These are phyloP conservation scores for Trypanosoma grayi DNA, from an alignment of 208 protist genomes.

Conservation along the genomic window DNA sequence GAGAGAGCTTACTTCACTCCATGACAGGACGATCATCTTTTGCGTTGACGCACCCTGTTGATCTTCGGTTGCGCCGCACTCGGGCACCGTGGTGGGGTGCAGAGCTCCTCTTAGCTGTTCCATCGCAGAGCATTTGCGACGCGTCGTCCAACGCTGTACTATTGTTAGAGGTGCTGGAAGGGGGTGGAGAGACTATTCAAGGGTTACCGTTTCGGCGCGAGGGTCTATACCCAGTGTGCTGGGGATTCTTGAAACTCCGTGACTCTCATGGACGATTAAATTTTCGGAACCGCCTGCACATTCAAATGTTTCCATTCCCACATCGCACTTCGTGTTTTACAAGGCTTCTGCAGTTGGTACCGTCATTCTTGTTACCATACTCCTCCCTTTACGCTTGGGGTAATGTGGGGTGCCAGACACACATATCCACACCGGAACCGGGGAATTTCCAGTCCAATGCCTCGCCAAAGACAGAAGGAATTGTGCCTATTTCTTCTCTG, in stretches of 20 bases:
- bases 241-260: conserved; percentile 75
- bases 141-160: conserved; percentile 43
- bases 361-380: conserved; percentile 25
- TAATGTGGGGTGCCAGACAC: conserved; percentile 23
- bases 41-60: conserved; percentile 71
- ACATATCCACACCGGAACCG: not conserved
- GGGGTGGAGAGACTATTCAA: conserved; percentile 58
- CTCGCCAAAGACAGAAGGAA: not conserved
- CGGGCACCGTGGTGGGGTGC: conserved; percentile 72
- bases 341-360: conserved; percentile 35
- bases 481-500: not conserved
- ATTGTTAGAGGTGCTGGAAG: conserved; percentile 83
- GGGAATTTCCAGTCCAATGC: not conserved
- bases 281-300: conserved; percentile 28
- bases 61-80: conserved; percentile 59
- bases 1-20: conserved; percentile 36
- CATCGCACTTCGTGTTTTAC: conserved; percentile 53
- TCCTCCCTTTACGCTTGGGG: conserved; percentile 17
- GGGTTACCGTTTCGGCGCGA: conserved; percentile 42
- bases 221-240: conserved; percentile 72
- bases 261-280: conserved; percentile 44
- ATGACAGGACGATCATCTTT: conserved; percentile 22
- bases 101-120: conserved; percentile 39
- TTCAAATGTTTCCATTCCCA: conserved; percentile 81
- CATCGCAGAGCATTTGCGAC: conserved; percentile 1